Conservation (phyloP, 208 protist species). For the Wallacemonas sp. region DNA sequence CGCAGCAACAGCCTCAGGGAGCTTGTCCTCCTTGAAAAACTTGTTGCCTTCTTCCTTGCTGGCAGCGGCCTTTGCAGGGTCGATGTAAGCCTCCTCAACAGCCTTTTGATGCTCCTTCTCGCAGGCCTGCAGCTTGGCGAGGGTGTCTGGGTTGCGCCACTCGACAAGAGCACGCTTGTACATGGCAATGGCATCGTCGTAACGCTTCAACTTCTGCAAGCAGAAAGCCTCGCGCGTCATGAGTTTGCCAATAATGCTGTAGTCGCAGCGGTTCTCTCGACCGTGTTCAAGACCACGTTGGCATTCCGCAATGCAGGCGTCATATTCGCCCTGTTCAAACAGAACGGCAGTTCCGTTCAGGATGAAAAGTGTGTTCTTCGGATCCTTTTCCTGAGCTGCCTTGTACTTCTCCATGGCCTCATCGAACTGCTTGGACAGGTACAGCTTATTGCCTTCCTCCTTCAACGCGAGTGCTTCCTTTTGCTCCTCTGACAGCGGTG, state of each 20-base stretch:
- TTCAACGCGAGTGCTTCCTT: constrained; percentile 82
- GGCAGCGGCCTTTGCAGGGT: constrained; percentile 85
- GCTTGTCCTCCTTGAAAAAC: constrained; percentile 95
- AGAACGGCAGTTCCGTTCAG: constrained; percentile 92
- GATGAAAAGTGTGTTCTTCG: constrained; percentile 87
- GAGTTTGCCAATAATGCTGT: constrained; percentile 90
- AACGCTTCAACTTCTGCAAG: constrained; percentile 81
- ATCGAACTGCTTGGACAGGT: constrained; percentile 95
- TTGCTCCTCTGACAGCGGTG: constrained; percentile 48
- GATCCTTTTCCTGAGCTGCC: constrained; percentile 79
- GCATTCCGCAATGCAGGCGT: constrained; percentile 91
- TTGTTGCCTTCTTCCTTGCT: constrained; percentile 96
- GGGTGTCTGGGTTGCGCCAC: constrained; percentile 92
- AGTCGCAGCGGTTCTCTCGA: constrained; percentile 90
- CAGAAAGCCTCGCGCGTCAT: constrained; percentile 91
- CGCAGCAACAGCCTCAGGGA: constrained; percentile 91
- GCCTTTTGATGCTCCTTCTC: constrained; percentile 90
- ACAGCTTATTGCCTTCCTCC: constrained; percentile 94
- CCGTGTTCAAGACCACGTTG: constrained; percentile 89
- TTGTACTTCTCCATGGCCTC: constrained; percentile 90
- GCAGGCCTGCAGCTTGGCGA: constrained; percentile 86
- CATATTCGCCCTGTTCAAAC: constrained; percentile 94
- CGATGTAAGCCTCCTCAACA: constrained; percentile 92
- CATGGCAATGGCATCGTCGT: constrained; percentile 84
- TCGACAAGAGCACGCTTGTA: constrained; percentile 93